Evolutionary conservation across 306 rosid genomes (phyloP), one percentile per base, ranked within the genome.

Genomic region (Vicia villosa): DNA sequence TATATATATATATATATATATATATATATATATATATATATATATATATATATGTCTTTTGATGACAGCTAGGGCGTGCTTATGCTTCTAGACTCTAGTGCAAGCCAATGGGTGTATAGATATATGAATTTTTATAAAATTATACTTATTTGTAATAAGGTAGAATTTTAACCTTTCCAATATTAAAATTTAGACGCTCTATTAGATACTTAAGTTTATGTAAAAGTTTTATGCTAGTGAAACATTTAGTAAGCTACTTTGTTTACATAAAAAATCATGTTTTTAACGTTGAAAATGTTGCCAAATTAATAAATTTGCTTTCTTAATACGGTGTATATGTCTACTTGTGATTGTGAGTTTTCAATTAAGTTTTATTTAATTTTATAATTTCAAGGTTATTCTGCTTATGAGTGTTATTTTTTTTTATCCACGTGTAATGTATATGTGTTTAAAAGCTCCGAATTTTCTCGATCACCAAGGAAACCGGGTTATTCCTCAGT

Each of bases 151-250:
- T 49, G 3, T 5, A 7, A 26, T 6, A 56, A 22, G 19, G 19
- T 24, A 12, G 34, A 56, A 10, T 26, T 26, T 56, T 14, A 22
- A 54, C 36, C n/a, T 54, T 22, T 54, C 57, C 16, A 22, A 54
- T 54, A 54, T 54, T 10, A 51, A 51, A 51, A 51, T 54, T 54
- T 54, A 21, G 60, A 56, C 1, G 62, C 9, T 15, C 52, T 46
- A 46, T 46, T 47, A 47, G 37, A 8, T 47, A 10, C 9, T 16
- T 15, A 15, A 47, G 8, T 28, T 28, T 57, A 14, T 4, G 4
- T 22, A 22, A 8, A 24, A 22, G 32, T 51, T 10, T 12, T 10
- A 42, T 42, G 58, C 21, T 5, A 21, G 13, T 10, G 15, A 21
- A 12, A 54, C 19, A 50, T 7, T 49, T 50, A 19, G 22, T 17